phyloP scores from a whole-genome alignment of 345 rosid genomes.

The Bretschneidera sinensis region DNA sequence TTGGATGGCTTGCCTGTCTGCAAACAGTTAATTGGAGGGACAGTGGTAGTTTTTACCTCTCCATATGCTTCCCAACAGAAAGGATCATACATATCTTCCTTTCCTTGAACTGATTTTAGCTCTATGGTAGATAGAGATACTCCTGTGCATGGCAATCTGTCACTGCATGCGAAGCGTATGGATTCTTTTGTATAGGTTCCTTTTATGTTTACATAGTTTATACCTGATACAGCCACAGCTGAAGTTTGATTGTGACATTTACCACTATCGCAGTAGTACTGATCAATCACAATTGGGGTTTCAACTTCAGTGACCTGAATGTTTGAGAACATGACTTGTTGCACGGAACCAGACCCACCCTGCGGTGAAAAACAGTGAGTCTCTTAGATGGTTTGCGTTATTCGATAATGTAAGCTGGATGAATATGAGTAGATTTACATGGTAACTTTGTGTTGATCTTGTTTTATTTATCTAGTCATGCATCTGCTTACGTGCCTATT shows the following conservation, averaged over 20 bases:
- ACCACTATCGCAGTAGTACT: slow-evolving; percentile 65
- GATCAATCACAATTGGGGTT: slow-evolving; percentile 78
- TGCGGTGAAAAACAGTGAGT: slow-evolving; percentile 17
- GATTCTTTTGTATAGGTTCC: slow-evolving; percentile 75
- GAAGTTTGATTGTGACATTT: slow-evolving; percentile 62
- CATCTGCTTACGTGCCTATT: slow-evolving; percentile 1
- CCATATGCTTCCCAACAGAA: slow-evolving; percentile 86
- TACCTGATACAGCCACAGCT: slow-evolving; percentile 67
- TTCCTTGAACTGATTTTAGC: slow-evolving; percentile 44
- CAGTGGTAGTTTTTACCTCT: slow-evolving; percentile 47
- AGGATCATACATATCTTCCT: slow-evolving; percentile 33
- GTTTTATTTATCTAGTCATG: background rate
- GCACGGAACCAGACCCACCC: slow-evolving; percentile 91
- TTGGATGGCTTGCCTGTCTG: slow-evolving; percentile 41
- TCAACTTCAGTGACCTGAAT: slow-evolving; percentile 68
- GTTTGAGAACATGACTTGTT: slow-evolving; percentile 79
- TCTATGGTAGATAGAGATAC: slow-evolving; percentile 51
- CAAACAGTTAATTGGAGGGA: slow-evolving; percentile 67
- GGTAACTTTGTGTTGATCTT: too few relatives aligned
- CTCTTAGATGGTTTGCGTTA: slow-evolving; percentile 8
- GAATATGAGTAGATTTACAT: too few relatives aligned
- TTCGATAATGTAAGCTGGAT: too few relatives aligned
- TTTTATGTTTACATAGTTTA: slow-evolving; percentile 59
- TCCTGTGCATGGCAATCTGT: slow-evolving; percentile 69
- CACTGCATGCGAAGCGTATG: slow-evolving; percentile 78